Percentiles rank a stretch among this genome's conserved stretches.
These are phyloP conservation scores for Gnomoniopsis smithogilvyi DNA, from an alignment of 2,329 filamentous ascomycete species.

Conservation along the genomic window DNA sequence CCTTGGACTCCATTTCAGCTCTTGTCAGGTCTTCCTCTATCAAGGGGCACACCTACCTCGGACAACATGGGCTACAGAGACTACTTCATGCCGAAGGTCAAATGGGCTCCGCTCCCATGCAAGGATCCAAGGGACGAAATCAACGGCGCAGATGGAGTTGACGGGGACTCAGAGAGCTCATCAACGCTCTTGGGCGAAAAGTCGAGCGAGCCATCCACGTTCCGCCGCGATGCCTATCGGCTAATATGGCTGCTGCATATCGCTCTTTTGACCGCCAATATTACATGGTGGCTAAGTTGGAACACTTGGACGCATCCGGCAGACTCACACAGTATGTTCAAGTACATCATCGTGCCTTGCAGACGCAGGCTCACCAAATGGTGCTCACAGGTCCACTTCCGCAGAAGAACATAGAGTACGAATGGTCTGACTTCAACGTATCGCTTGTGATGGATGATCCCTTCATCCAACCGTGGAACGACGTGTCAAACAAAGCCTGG, in stretches of 20 bases:
- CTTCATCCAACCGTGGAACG: slow-evolving; percentile 1
- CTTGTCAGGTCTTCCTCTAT: not conserved
- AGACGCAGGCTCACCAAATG: not conserved
- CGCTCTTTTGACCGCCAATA: not conserved
- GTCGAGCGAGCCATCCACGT: not conserved
- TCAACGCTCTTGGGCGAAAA: not conserved
- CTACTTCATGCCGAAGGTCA: not conserved
- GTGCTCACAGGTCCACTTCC: not conserved
- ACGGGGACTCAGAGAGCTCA: not conserved
- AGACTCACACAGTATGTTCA: not conserved
- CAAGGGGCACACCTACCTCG: not conserved
- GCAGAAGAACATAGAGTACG: not conserved
- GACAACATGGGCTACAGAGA: slow-evolving; percentile 2
- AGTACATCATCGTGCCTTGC: not conserved
- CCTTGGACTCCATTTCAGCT: not conserved
- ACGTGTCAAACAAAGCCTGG: not conserved
- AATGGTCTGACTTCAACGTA: slow-evolving; percentile 1
- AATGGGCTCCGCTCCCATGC: not conserved
- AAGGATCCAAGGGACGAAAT: not conserved
- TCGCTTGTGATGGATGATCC: not conserved
- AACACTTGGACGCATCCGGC: not conserved
- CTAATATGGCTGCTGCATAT: not conserved
- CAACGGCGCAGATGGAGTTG: not conserved
- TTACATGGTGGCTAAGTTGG: not conserved
- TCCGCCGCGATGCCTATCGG: not conserved